Evolutionary conservation across 208 protist species (phyloP), one percentile per base, ranked within the genome.

Genomic region (Tritrichomonas foetus): DNA sequence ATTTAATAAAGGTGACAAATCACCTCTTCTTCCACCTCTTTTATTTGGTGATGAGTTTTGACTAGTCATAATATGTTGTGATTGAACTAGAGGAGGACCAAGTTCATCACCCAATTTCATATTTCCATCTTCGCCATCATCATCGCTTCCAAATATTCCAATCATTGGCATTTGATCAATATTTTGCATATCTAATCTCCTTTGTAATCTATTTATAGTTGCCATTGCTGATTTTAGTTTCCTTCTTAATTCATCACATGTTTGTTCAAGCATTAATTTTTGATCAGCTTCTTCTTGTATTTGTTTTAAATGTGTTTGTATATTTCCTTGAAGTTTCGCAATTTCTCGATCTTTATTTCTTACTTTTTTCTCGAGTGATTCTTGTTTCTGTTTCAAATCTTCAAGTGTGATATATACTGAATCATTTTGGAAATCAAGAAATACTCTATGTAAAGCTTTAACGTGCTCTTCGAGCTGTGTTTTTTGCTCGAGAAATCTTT

Each of bases 401-500:
- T 89, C 78, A 50, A 89, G 78, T 57, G 78, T 89, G 20, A 57
- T 89, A 57, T 89, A 89, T 3, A 89, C 78, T 39, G 78, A 61
- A 36, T 89, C 78, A 89, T 49, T 89, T 49, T 89, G 78, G 30
- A 89, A 89, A 44, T 57, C 78, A 33, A 61, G 20, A 47, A 89
- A 89, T 41, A 89, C 78, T 57, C 78, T 25, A 47, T 89, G 78
- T 14, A 89, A 39, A 57, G 78, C 78, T 89, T 89, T 89, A 61
- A 89, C 78, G 27, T 89, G 78, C 44, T 89, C 78, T 89, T 89
- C 78, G 2, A 89, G 27, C 57, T 89, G 78, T 22, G 30, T 47
- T 61, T 89, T 89, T 89, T 89, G 78, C 44, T 89, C 78, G 22
- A 89, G 30, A 47, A 89, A 89, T 57, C 78, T 53, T 89, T 89